A percentile compares a stretch with the other conserved stretches of the same genome.
phyloP scores from a whole-genome alignment of 192 early-diverging fungal species.

The Nowakowskiella sp. region DNA sequence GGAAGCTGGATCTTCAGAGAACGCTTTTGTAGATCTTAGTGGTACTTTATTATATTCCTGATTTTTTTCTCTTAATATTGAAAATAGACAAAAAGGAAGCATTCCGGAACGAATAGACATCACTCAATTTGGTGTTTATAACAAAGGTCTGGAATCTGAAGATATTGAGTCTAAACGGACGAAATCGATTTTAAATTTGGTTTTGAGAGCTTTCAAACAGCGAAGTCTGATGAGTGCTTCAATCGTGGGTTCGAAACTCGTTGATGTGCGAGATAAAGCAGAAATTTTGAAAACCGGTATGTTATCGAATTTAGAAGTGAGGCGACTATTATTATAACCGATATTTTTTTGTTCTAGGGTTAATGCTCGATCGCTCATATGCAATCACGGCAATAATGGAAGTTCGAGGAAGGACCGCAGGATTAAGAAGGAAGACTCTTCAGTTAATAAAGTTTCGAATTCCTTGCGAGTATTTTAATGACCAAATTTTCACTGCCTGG shows the following conservation, averaged over 20 bases:
- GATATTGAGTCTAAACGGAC: background rate
- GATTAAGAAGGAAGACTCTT: conserved; percentile 15
- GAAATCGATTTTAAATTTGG: conserved; percentile 14
- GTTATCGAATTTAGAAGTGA: no score
- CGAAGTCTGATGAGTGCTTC: conserved; percentile 35
- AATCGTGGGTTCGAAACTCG: conserved; percentile 15
- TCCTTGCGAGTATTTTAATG: conserved; percentile 17
- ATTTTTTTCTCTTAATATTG: conserved; percentile 2
- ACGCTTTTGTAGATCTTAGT: conserved; percentile 34
- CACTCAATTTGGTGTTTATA: background rate
- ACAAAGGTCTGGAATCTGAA: conserved; percentile 14
- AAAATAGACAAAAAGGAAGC: conserved; percentile 10
- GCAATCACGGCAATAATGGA: conserved; percentile 23
- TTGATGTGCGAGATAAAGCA: conserved; percentile 18
- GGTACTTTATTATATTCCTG: conserved; percentile 11
- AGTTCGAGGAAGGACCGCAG: conserved; percentile 19
- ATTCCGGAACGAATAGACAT: conserved; percentile 36
- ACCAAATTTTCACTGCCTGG: conserved; percentile 18
- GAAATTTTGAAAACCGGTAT: no score
- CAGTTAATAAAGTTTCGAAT: conserved; percentile 30
- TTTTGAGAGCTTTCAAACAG: conserved; percentile 8
- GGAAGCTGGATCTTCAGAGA: conserved; percentile 14
- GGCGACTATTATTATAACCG: background rate
- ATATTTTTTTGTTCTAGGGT: background rate
- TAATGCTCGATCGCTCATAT: conserved; percentile 27